phyloP scores from a whole-genome alignment of 2,329 filamentous ascomycete genomes.

The Ceratocystis lukuohia region DNA sequence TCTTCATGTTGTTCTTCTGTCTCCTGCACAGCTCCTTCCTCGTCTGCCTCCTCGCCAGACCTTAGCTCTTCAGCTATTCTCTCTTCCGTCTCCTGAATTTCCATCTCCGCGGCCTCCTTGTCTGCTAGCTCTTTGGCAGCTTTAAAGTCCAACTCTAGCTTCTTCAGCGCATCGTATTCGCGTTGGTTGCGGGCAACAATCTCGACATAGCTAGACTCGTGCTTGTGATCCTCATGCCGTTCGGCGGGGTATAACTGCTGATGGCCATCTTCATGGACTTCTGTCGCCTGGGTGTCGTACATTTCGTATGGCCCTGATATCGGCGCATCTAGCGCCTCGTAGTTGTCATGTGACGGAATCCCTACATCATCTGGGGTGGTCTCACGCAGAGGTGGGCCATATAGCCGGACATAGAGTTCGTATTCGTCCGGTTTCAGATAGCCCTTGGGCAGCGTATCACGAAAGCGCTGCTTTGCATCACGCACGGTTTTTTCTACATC shows the following conservation, averaged over 20 bases:
- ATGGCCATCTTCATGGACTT: slow-evolving; percentile 11
- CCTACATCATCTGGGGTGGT: slow-evolving; percentile 47
- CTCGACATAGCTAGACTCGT: slow-evolving; percentile 29
- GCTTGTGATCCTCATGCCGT: slow-evolving; percentile 4
- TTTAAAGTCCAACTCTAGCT: slow-evolving; percentile 45
- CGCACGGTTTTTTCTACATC: slow-evolving; percentile 53
- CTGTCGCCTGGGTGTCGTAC: slow-evolving; percentile 11
- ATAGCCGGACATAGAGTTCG: slow-evolving; percentile 63
- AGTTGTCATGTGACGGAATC: slow-evolving; percentile 28
- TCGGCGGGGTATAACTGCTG: slow-evolving; percentile 13
- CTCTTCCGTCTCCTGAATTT: slow-evolving; percentile 26
- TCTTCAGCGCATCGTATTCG: slow-evolving; percentile 42
- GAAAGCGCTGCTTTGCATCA: slow-evolving; percentile 59
- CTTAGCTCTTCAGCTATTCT: slow-evolving; percentile 1
- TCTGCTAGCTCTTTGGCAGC: slow-evolving; percentile 27
- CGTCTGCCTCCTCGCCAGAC: slow-evolving; percentile 23
- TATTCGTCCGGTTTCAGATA: slow-evolving; percentile 60
- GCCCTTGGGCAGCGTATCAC: slow-evolving; percentile 59
- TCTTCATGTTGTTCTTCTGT: slow-evolving; percentile 25
- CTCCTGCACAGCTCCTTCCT: slow-evolving; percentile 29
- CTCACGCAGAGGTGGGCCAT: slow-evolving; percentile 58
- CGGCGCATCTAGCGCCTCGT: slow-evolving; percentile 18
- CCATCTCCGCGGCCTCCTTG: slow-evolving; percentile 26
- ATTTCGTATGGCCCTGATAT: slow-evolving; percentile 6
- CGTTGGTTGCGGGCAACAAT: slow-evolving; percentile 39